Evolutionary conservation across 2,329 filamentous ascomycete genomes (phyloP).

Genomic region (Blastomyces parvus): DNA sequence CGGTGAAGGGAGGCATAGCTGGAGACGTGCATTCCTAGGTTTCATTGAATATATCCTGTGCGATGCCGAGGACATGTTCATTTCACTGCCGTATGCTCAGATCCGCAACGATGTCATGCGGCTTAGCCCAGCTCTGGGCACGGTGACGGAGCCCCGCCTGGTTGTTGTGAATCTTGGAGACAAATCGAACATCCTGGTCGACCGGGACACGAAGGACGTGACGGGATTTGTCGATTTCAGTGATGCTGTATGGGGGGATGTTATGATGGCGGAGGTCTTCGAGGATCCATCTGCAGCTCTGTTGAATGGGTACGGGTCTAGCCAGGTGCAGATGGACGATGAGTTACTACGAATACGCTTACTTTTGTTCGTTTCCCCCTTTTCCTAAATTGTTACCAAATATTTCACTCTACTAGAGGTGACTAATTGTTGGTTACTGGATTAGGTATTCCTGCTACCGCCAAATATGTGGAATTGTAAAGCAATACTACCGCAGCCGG

Average conservation of each 20-base stretch:
- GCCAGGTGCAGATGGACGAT: constrained; percentile 17
- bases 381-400: constrained; percentile 2
- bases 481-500: constrained; percentile 32
- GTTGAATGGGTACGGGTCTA: constrained; percentile 28
- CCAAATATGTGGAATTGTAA: constrained; percentile 27
- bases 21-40: constrained; percentile 44
- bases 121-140: constrained; percentile 39
- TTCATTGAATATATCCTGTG: constrained; percentile 46
- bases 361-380: constrained; percentile 25
- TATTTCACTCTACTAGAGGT: not conserved
- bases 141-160: constrained; percentile 43
- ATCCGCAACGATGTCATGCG: constrained; percentile 43
- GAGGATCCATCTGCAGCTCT: constrained; percentile 29
- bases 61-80: constrained; percentile 50
- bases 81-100: constrained; percentile 47
- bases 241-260: constrained; percentile 48
- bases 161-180: constrained; percentile 42
- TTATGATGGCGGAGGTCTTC: constrained; percentile 45
- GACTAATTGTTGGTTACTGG: constrained; percentile 2
- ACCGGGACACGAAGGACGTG: constrained; percentile 40
- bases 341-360: constrained; percentile 24
- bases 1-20: constrained; percentile 40
- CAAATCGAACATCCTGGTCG: constrained; percentile 43
- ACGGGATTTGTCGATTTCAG: constrained; percentile 46
- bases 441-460: constrained; percentile 34